Conservation (phyloP, 176 grass and related monocot genomes). For the Pontederia paniculata region DNA sequence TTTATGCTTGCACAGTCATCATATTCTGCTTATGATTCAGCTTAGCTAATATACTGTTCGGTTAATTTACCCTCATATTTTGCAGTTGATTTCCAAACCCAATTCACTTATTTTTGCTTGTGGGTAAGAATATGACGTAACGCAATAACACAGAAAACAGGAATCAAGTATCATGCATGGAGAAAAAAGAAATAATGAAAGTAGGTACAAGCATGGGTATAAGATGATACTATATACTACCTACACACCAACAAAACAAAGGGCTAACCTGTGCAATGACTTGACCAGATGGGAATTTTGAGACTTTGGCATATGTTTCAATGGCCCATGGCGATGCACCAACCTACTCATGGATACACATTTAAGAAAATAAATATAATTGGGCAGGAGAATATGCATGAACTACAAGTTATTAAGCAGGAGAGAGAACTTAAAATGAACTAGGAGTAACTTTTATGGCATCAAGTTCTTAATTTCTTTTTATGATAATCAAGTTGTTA, state of each 20-base stretch:
- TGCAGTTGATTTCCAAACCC: too few relatives aligned
- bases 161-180: neutral
- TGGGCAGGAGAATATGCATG: neutral
- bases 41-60: too few relatives aligned
- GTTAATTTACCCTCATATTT: too few relatives aligned
- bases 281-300: slow-evolving; percentile 82
- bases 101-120: too few relatives aligned
- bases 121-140: neutral
- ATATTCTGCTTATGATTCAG: too few relatives aligned
- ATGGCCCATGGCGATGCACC: slow-evolving; percentile 74
- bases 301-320: slow-evolving; percentile 75
- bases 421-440: slow-evolving; percentile 6
- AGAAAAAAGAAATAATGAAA: neutral
- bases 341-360: slow-evolving; percentile 25
- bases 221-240: neutral
- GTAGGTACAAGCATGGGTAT: neutral
- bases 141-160: neutral
- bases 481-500: too few relatives aligned
- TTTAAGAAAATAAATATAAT: slow-evolving; percentile 12
- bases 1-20: too few relatives aligned
- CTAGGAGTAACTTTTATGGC: neutral
- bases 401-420: neutral
- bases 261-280: slow-evolving; percentile 73
- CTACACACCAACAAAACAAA: slow-evolving; percentile 13
- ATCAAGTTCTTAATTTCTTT: neutral